Base-by-base conservation (phyloP, 768 basidiomycete species). In the Serendipita sp. region DNA sequence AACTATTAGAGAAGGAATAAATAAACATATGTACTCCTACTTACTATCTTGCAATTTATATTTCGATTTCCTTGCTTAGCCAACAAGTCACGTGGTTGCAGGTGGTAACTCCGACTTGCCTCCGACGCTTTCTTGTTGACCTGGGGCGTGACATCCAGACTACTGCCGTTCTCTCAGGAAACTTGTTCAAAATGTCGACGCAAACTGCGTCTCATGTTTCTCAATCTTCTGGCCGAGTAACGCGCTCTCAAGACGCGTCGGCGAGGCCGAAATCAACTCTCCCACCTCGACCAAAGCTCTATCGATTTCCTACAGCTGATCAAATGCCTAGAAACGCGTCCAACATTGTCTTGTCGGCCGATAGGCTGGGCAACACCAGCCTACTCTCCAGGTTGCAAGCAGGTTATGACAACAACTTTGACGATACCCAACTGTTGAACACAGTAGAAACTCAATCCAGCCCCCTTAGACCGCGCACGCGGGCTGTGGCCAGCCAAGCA, bases 51-150 rank as follows among this genome's bases (percentile, higher is more conserved):
- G n/a, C 35, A 18, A 28, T 16, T 4, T 60, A 4, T 60, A 34
- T 11, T 30, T n/a, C 28, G 35, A 60, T n/a, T 60, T 54, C 16
- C 10, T 60, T 28, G 18, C 18, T 18, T 8, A 8, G n/a, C 8
- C 48, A 51, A 5, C 28, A 28, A 34, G 56, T 38, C 56, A 60
- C 56, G 56, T 60, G 56, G 28, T 30, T 35, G 48, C 32, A 32
- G 41, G 18, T 52, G 18, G 16, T 23, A 60, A 60, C 56, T 60
- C 56, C 34, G 56, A n/a, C 35, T 60, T 35, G 45, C 35, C 64
- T 52, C 64, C 64, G 64, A 65, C 64, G 18, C 32, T 35, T 38
- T 44, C 46, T 36, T 65, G 64, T 52, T 65, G 47, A 65, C 52
- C 38, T 51, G 47, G 56, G 30, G 30, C 56, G 28, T 60, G 28